Percentiles rank a stretch among this genome's conserved stretches.
Conservation (phyloP, 2,329 filamentous ascomycete species). For the Fusarium secorum region DNA sequence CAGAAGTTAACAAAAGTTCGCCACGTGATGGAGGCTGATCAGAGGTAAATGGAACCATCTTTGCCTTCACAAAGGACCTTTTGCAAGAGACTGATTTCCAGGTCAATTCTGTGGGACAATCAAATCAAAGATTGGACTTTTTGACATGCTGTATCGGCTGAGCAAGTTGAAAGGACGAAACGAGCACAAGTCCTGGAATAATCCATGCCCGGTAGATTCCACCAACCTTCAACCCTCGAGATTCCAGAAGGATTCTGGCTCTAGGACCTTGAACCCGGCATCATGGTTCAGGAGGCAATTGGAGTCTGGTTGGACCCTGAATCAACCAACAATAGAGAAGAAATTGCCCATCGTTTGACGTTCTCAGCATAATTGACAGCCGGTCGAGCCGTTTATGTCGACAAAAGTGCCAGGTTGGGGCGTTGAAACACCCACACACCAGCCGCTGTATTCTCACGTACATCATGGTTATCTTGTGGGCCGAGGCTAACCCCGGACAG, state of each 20-base stretch:
- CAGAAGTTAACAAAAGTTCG: constrained; percentile 29
- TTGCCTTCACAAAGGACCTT: constrained; percentile 19
- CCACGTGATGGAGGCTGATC: constrained; percentile 12
- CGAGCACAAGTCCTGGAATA: neutral
- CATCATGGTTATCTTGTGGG: constrained; percentile 22
- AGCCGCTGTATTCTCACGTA: constrained; percentile 8
- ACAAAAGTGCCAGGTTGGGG: constrained; percentile 35
- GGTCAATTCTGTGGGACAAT: constrained; percentile 6
- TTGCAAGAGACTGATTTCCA: constrained; percentile 12
- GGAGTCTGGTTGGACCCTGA: constrained; percentile 16
- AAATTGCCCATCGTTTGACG: neutral
- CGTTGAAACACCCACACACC: constrained; percentile 1
- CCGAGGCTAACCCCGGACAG: constrained; percentile 39
- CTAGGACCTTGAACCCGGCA: neutral
- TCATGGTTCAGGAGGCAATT: neutral
- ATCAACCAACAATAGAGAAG: constrained; percentile 3
- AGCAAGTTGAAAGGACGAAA: neutral
- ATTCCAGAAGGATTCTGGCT: constrained; percentile 19
- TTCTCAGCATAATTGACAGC: constrained; percentile 14
- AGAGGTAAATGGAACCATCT: constrained; percentile 18
- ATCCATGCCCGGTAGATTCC: neutral
- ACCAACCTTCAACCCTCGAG: neutral
- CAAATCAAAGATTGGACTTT: neutral
- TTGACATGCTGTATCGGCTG: neutral
- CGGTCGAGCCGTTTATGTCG: constrained; percentile 22